Percentiles rank a stretch among this genome's conserved stretches.
Conservation (phyloP, 164 flowering plant species). For the Macadamia integrifolia region DNA sequence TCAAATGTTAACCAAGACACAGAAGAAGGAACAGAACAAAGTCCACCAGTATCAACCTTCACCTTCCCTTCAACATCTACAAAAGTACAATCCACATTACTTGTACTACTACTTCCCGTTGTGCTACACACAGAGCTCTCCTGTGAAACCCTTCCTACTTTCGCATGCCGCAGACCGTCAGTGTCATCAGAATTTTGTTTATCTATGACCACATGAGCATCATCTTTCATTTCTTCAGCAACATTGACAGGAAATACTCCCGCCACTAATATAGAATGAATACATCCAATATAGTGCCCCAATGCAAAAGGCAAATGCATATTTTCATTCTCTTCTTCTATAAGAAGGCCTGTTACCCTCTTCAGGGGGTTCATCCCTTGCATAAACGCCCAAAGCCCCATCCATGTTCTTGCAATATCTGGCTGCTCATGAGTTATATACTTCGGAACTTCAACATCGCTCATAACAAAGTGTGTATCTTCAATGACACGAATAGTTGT, state of each 20-base stretch:
- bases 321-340: conserved; percentile 81
- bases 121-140: conserved; percentile 63
- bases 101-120: conserved; percentile 31
- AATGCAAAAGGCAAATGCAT: conserved; percentile 54
- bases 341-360: conserved; percentile 66
- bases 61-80: conserved; percentile 23
- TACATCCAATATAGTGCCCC: conserved; percentile 49
- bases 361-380: conserved; percentile 90
- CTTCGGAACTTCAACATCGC: conserved; percentile 61
- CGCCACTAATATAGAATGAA: conserved; percentile 60
- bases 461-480: conserved; percentile 78
- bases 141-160: conserved; percentile 74
- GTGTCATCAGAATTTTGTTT: conserved; percentile 37
- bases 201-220: conserved; percentile 6
- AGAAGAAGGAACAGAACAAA: conserved; percentile 35
- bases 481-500: conserved; percentile 61
- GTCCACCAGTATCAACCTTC: conserved; percentile 11
- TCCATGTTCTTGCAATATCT: conserved; percentile 61
- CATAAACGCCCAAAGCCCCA: conserved; percentile 61
- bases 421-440: conserved; percentile 44
- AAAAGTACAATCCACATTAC: conserved; percentile 13
- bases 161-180: conserved; percentile 55
- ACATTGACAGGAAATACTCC: conserved; percentile 53
- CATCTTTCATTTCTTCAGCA: conserved; percentile 27
- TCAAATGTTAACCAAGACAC: conserved; percentile 49